Percentiles rank a stretch among this genome's conserved stretches.
These are phyloP conservation scores for Epichloe hybrida DNA, from an alignment of 2,329 filamentous ascomycete genomes.

Conservation along the genomic window DNA sequence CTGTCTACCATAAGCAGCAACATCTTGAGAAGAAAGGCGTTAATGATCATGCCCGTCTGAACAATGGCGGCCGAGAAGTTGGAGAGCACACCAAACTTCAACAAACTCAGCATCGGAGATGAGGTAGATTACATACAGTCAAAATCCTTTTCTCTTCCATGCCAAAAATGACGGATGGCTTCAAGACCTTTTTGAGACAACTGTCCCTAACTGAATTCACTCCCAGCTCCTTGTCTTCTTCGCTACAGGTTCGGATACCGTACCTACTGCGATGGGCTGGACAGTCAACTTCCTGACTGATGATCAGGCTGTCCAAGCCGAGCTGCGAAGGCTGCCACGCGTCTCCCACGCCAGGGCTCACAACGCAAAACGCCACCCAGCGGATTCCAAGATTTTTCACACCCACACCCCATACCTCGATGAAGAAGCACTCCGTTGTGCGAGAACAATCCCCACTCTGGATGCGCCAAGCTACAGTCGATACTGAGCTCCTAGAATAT, in stretches of 20 bases:
- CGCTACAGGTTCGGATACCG: slow-evolving; percentile 13
- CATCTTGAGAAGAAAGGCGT: not conserved
- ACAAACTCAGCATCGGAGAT: slow-evolving; percentile 17
- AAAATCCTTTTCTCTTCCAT: not conserved
- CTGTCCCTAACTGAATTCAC: not conserved
- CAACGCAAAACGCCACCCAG: slow-evolving; percentile 11
- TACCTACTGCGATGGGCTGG: not conserved
- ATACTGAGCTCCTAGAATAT: slow-evolving; percentile 20
- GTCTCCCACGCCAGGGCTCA: slow-evolving; percentile 10
- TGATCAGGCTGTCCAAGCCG: slow-evolving; percentile 4
- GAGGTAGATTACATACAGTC: slow-evolving; percentile 11
- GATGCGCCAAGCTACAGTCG: slow-evolving; percentile 14
- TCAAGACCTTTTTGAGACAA: not conserved
- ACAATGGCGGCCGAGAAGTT: slow-evolving; percentile 15
- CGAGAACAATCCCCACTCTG: slow-evolving; percentile 13
- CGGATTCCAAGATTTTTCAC: slow-evolving; percentile 14
- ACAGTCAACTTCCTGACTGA: slow-evolving; percentile 3
- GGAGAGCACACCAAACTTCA: slow-evolving; percentile 15
- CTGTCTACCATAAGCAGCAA: not conserved
- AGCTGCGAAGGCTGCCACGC: slow-evolving; percentile 9
- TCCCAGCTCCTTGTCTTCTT: too few relatives aligned
- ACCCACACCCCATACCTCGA: slow-evolving; percentile 20
- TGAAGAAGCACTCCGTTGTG: slow-evolving; percentile 22
- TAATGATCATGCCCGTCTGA: not conserved
- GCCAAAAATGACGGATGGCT: not conserved